Conservation (phyloP, 2,329 filamentous ascomycete species). For the Thelonectria discophora region DNA sequence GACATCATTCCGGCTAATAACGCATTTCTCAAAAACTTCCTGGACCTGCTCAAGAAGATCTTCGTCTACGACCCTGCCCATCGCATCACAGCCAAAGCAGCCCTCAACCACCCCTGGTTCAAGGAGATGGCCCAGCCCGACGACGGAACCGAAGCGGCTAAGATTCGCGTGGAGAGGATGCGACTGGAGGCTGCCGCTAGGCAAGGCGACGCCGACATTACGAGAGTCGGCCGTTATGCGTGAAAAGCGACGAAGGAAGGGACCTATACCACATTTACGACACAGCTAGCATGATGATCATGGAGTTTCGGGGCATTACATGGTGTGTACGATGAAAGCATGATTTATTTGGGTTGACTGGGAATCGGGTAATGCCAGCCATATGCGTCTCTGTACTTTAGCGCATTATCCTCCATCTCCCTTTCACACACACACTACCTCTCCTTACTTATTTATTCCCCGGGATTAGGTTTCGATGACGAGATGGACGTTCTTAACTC, state of each 20-base stretch:
- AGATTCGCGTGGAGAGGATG: conserved; percentile 66
- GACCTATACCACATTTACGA: conserved; percentile 40
- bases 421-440: conserved; percentile 27
- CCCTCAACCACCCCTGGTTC: conserved; percentile 74
- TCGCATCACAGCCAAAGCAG: conserved; percentile 73
- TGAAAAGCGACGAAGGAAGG: conserved; percentile 37
- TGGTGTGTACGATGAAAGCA: conserved; percentile 40
- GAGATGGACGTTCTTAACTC: conserved; percentile 32
- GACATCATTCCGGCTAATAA: conserved; percentile 71
- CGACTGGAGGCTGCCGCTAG: conserved; percentile 53
- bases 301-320: conserved; percentile 41
- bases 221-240: conserved; percentile 35
- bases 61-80: conserved; percentile 73
- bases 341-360: conserved; percentile 26
- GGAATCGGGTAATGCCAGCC: conserved; percentile 34
- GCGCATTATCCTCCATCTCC: conserved; percentile 40
- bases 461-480: conserved; percentile 36
- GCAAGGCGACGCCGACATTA: conserved; percentile 51
- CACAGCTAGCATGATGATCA: conserved; percentile 47
- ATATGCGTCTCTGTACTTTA: conserved; percentile 45
- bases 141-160: conserved; percentile 73
- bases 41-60: conserved; percentile 71
- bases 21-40: conserved; percentile 68
- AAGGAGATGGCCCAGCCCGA: conserved; percentile 69
- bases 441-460: conserved; percentile 27